These are phyloP conservation scores for Ascochyta fabae DNA, from an alignment of 2,329 filamentous ascomycete species.

Conservation along the genomic window DNA sequence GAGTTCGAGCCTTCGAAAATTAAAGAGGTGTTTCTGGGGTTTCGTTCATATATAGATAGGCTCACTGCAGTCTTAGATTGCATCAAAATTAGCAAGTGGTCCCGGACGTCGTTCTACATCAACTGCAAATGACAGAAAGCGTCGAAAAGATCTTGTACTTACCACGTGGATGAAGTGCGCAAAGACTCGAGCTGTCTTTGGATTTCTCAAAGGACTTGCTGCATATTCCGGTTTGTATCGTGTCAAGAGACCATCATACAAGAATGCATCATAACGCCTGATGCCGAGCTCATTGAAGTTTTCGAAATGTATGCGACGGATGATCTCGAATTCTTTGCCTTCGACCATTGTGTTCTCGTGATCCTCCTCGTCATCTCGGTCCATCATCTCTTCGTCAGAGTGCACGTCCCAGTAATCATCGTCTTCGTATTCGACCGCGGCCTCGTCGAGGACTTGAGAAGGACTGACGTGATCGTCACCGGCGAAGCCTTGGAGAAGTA, in stretches of 20 bases:
- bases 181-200: conserved; percentile 81
- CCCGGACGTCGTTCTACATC: background rate
- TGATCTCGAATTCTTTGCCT: conserved; percentile 45
- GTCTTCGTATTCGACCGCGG: conserved; percentile 54
- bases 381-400: conserved; percentile 55
- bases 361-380: conserved; percentile 24
- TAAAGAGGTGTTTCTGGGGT: conserved; percentile 74
- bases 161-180: conserved; percentile 85
- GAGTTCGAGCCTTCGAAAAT: conserved; percentile 61
- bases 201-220: conserved; percentile 75
- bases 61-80: conserved; percentile 71
- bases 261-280: conserved; percentile 55
- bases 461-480: conserved; percentile 50
- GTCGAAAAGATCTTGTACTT: conserved; percentile 8
- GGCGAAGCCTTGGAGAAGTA: conserved; percentile 43
- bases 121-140: background rate
- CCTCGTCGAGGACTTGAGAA: conserved; percentile 46
- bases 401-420: conserved; percentile 59
- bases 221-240: conserved; percentile 55
- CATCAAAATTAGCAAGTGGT: conserved; percentile 10
- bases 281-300: conserved; percentile 45
- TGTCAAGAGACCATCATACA: conserved; percentile 55
- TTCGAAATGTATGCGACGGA: conserved; percentile 46
- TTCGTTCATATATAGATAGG: conserved; percentile 86
- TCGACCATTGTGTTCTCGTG: conserved; percentile 32